A percentile compares a stretch with the other conserved stretches of the same genome.
phyloP scores from a whole-genome alignment of 164 flowering plant genomes.

The Annona cherimola region DNA sequence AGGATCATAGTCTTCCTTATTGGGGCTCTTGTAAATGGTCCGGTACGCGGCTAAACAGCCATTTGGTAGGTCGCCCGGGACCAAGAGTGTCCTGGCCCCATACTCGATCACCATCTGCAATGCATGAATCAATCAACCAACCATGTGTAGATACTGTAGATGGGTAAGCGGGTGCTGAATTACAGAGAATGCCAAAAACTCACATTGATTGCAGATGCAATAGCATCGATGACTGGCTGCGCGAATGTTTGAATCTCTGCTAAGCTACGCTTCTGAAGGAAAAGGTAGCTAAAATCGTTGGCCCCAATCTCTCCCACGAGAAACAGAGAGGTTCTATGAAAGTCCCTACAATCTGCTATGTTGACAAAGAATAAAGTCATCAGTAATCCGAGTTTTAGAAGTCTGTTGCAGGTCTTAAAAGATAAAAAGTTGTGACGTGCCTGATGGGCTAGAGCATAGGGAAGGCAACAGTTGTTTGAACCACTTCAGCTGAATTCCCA shows the following conservation, averaged over 20 bases:
- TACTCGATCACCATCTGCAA: slow-evolving; percentile 27
- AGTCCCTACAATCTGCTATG: slow-evolving; percentile 13
- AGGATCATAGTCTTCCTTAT: slow-evolving; percentile 26
- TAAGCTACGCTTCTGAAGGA: slow-evolving; percentile 4
- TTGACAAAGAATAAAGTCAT: no score
- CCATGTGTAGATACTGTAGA: no score
- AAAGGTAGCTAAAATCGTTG: slow-evolving; percentile 22
- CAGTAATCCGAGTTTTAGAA: not conserved
- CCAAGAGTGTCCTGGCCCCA: slow-evolving; percentile 26
- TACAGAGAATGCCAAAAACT: not conserved
- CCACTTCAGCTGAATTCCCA: slow-evolving; percentile 26
- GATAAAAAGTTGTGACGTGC: not conserved
- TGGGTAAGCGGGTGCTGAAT: no score
- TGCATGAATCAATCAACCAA: no score
- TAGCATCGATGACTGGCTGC: slow-evolving; percentile 20
- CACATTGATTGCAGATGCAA: slow-evolving; percentile 20
- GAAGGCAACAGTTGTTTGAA: slow-evolving; percentile 19
- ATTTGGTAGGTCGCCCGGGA: slow-evolving; percentile 35
- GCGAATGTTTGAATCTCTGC: slow-evolving; percentile 9
- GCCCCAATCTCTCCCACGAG: slow-evolving; percentile 35
- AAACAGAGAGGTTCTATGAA: slow-evolving; percentile 14
- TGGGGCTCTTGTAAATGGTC: slow-evolving; percentile 5
- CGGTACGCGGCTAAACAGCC: slow-evolving; percentile 27
- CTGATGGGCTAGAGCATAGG: not conserved
- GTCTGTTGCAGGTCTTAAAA: no score